Base-by-base conservation (phyloP, 2,329 filamentous ascomycete species). In the Pseudodiploospora longispora region DNA sequence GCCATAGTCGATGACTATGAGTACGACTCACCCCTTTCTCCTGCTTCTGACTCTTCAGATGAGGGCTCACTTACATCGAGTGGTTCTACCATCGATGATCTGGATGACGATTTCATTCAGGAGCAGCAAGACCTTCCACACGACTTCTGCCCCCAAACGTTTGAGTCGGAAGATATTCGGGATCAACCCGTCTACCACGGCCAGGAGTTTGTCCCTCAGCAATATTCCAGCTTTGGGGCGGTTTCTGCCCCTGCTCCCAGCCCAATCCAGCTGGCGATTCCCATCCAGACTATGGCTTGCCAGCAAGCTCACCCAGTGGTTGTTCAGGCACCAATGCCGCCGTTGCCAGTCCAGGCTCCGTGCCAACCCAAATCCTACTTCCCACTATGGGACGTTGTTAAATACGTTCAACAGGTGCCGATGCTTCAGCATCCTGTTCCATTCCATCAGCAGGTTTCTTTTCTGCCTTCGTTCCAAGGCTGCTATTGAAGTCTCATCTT, bases 41-140 rank as follows among this genome's bases (percentile, higher is more conserved):
- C 74, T n/a, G 62, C 68, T 12, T 68, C 70, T 3, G 73, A 70
- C 27, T 63, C 51, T 30, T 78, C 75, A 6, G 73, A 79, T 52
- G 71, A 75, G 51, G 75, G 74, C 29, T 79, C 76, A 27, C 66
- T 78, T 27, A 69, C 69, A 19, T 78, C 75, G n/a, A 73, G 68
- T 51, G 69, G 64, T 30, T 74, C 74, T 9, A 75, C 69, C 42
- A 66, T 76, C 41, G 72, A 74, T 42, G 74, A 77, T 47, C 53
- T 71, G 27, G 66, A 74, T 47, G 62, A 76, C 49, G 72, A 75
- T 31, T 69, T 67, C 47, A 59, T 69, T 48, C 67, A 66, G 51
- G 71, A 72, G 39, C 67, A 70, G 47, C 59, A 64, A 12, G 56
- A 69, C 39, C 50, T 62, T 34, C 57, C 59, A 2, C 65, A 67